Conservation (phyloP, 768 basidiomycete species). For the Termitomyces sp. region DNA sequence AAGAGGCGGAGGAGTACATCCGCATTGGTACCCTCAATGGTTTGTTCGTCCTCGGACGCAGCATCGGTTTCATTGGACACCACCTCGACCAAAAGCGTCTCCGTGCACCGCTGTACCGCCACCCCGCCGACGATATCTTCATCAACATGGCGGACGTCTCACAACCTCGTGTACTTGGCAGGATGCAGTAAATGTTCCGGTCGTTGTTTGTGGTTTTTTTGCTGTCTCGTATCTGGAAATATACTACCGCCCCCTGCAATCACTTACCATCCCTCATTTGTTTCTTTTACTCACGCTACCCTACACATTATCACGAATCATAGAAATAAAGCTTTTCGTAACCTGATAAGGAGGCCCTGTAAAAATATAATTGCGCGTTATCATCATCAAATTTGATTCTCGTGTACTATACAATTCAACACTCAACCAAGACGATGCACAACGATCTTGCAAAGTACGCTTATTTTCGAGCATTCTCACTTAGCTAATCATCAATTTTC, state of each 20-base stretch:
- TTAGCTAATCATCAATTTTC: no score
- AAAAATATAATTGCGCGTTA: constrained; percentile 3
- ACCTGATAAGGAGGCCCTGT: constrained; percentile 1
- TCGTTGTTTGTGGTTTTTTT: background rate
- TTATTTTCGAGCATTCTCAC: no score
- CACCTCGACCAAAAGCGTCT: constrained; percentile 96
- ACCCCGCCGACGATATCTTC: constrained; percentile 94
- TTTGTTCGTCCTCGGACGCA: constrained; percentile 94
- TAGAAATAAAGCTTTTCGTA: constrained; percentile 12
- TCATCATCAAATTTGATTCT: no score
- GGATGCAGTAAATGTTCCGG: constrained; percentile 3
- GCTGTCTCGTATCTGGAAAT: constrained; percentile 1
- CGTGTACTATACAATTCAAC: no score
- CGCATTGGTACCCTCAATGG: constrained; percentile 96
- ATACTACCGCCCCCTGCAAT: background rate
- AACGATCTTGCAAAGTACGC: no score
- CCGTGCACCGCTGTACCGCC: constrained; percentile 89
- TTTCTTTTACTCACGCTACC: background rate
- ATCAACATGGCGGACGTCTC: constrained; percentile 88
- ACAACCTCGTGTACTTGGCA: constrained; percentile 69
- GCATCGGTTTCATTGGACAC: constrained; percentile 97
- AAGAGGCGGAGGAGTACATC: constrained; percentile 97
- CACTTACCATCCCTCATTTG: background rate
- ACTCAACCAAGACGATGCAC: no score
- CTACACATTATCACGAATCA: constrained; percentile 3